Evolutionary conservation across 169 alveolate species (phyloP).

Genomic region (Neospora caninum): DNA sequence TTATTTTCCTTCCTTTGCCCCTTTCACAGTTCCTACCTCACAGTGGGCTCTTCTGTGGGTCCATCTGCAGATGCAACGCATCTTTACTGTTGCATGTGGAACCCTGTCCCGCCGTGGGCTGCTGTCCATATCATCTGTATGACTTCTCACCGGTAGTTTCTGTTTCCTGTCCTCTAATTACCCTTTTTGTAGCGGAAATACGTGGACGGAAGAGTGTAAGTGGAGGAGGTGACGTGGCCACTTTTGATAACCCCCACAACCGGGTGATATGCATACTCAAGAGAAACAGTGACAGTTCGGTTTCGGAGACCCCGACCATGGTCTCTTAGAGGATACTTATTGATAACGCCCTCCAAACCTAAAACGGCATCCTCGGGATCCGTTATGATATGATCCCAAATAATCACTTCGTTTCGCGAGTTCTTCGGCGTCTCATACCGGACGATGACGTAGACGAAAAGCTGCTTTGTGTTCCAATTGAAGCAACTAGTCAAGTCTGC

Average conservation of each 20-base stretch:
- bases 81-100: too few species aligned
- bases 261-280: conserved; percentile 53
- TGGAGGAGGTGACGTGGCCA: conserved; percentile 40
- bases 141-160: too few species aligned
- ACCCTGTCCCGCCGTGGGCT: too few species aligned
- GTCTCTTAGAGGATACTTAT: conserved; percentile 60
- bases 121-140: too few species aligned
- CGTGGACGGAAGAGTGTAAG: conserved; percentile 54
- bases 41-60: too few species aligned
- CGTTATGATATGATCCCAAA: conserved; percentile 70
- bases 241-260: conserved; percentile 58
- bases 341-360: neutral
- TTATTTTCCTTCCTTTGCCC: too few species aligned
- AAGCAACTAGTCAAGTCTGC: conserved; percentile 64
- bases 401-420: conserved; percentile 65
- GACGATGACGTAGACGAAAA: conserved; percentile 69
- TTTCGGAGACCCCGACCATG: conserved; percentile 46
- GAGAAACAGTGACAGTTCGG: conserved; percentile 45
- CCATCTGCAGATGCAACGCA: too few species aligned
- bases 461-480: conserved; percentile 76
- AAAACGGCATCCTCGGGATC: conserved; percentile 35
- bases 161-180: too few species aligned
- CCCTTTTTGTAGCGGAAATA: neutral
- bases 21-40: too few species aligned
- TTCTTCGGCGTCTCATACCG: conserved; percentile 68